A percentile compares a stretch with the other conserved stretches of the same genome.
These are phyloP conservation scores for Hyphodiscus sp. DNA, from an alignment of 2,329 filamentous ascomycete genomes.

Conservation along the genomic window DNA sequence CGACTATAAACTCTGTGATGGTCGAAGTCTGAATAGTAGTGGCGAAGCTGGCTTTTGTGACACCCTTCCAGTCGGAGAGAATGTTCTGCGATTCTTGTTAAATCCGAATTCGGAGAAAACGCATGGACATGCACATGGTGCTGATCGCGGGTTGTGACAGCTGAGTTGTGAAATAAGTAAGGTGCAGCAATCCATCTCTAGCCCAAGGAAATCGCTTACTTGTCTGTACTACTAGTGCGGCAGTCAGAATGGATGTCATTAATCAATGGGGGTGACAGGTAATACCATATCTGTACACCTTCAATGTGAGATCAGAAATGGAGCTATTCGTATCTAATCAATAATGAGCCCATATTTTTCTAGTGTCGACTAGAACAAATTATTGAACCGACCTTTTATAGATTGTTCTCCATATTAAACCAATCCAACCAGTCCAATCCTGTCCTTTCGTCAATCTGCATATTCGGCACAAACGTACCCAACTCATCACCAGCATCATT, in stretches of 20 bases:
- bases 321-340: background rate
- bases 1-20: background rate
- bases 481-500: conserved; percentile 56
- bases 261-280: background rate
- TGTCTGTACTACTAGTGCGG: background rate
- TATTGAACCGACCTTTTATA: background rate
- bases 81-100: background rate
- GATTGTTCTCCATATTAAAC: conserved; percentile 24
- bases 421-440: conserved; percentile 27
- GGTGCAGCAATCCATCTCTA: background rate
- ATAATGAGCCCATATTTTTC: background rate
- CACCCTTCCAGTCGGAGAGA: background rate
- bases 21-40: background rate
- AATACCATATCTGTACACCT: too few relatives aligned
- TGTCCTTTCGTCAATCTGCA: conserved; percentile 22
- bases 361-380: background rate
- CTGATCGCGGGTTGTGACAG: background rate
- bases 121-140: background rate
- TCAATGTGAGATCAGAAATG: too few relatives aligned
- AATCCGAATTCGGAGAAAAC: background rate
- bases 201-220: background rate
- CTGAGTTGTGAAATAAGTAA: background rate
- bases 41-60: background rate
- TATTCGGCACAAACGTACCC: conserved; percentile 30
- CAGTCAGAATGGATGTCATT: background rate